Percentiles rank a stretch among this genome's conserved stretches.
Evolutionary conservation across 306 rosid genomes (phyloP).

Genomic region (Fagus crenata): DNA sequence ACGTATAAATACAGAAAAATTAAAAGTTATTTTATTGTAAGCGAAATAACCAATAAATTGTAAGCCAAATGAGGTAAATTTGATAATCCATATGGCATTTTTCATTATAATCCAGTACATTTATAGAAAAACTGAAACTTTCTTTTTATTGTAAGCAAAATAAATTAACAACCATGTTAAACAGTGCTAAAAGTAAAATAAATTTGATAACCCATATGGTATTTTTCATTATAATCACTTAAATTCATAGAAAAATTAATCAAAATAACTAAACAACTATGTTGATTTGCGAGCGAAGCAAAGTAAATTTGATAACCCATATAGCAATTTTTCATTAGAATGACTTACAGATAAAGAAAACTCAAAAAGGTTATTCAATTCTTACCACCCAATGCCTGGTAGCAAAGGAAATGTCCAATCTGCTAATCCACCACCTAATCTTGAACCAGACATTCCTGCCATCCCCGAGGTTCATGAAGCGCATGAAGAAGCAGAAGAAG

Average conservation of each 20-base stretch:
- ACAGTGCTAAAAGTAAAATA: no score
- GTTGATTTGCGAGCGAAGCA: not conserved
- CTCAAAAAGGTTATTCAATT: not conserved
- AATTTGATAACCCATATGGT: no score
- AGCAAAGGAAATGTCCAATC: slow-evolving; percentile 89
- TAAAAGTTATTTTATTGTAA: not conserved
- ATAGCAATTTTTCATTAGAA: not conserved
- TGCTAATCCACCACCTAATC: slow-evolving; percentile 82
- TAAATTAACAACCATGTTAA: no score
- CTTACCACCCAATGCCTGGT: slow-evolving; percentile 92
- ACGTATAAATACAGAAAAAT: no score
- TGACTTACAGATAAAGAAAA: not conserved
- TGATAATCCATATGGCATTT: no score
- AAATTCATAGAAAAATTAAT: not conserved
- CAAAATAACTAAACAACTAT: not conserved
- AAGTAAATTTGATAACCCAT: not conserved
- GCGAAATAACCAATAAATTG: not conserved
- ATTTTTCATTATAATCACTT: no score
- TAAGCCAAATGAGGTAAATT: no score
- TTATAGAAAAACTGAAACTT: no score
- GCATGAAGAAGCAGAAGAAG: slow-evolving; percentile 55
- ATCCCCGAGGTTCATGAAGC: slow-evolving; percentile 65
- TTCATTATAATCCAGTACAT: no score
- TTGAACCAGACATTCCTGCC: slow-evolving; percentile 73
- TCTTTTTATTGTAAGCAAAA: no score